phyloP scores from a whole-genome alignment of 805 yeast species.

The Hanseniaspora guilliermondii region DNA sequence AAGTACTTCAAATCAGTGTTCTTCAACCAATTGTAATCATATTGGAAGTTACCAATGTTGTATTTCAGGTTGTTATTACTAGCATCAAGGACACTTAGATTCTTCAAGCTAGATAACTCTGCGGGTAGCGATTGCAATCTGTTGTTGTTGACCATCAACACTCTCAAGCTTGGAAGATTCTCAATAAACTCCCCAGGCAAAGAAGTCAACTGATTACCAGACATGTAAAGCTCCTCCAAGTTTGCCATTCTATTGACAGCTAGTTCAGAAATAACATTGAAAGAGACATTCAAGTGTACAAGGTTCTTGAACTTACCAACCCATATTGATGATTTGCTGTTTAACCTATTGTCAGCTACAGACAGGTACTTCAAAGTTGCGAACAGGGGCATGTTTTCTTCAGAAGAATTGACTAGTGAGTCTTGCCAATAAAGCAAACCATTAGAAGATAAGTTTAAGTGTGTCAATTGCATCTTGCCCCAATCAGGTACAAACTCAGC shows the following conservation, averaged over 20 bases:
- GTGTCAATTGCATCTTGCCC: conserved; percentile 50
- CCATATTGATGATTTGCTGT: conserved; percentile 61
- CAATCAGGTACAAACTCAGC: conserved; percentile 54
- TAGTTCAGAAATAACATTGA: conserved; percentile 34
- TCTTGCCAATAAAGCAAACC: conserved; percentile 34
- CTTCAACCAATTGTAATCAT: conserved; percentile 96
- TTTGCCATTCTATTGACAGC: conserved; percentile 37
- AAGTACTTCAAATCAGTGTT: conserved; percentile 63
- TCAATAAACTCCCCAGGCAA: conserved; percentile 74
- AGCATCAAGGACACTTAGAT: conserved; percentile 66
- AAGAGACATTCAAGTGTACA: conserved; percentile 58
- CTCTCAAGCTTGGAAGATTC: conserved; percentile 41
- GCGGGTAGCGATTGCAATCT: conserved; percentile 79
- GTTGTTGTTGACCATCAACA: conserved; percentile 67
- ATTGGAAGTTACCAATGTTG: conserved; percentile 86
- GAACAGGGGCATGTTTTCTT: conserved; percentile 29
- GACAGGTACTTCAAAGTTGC: conserved; percentile 45
- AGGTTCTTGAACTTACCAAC: conserved; percentile 49
- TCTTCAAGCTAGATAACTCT: conserved; percentile 58
- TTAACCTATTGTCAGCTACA: conserved; percentile 72
- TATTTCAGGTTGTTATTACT: conserved; percentile 84
- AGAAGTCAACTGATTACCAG: conserved; percentile 70
- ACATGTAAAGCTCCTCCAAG: conserved; percentile 55
- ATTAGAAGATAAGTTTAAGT: conserved; percentile 64
- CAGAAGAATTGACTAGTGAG: conserved; percentile 23